A percentile compares a stretch with the other conserved stretches of the same genome.
Conservation (phyloP, 2,329 filamentous ascomycete species). For the Didymella lethalis region DNA sequence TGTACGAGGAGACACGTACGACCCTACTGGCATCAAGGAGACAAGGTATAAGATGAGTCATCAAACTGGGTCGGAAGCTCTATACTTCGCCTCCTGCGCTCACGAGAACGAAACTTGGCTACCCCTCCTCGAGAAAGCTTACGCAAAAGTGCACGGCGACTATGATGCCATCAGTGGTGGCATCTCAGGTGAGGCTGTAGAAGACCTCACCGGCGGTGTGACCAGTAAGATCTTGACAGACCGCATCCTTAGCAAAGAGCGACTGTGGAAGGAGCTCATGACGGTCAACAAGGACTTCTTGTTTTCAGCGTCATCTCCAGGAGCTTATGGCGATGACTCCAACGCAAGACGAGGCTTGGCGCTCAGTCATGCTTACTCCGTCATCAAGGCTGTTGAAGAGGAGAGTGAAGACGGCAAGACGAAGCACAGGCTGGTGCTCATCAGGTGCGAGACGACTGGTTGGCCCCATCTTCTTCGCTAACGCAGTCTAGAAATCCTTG, state of each 20-base stretch:
- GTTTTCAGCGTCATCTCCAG: slow-evolving; percentile 66
- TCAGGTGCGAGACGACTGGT: slow-evolving; percentile 55
- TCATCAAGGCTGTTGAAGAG: slow-evolving; percentile 65
- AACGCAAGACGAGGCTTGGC: slow-evolving; percentile 58
- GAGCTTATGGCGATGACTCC: slow-evolving; percentile 67
- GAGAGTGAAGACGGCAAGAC: slow-evolving; percentile 49
- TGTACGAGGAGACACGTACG: slow-evolving; percentile 73
- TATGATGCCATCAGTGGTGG: slow-evolving; percentile 78
- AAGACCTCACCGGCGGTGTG: slow-evolving; percentile 71
- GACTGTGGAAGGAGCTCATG: slow-evolving; percentile 83
- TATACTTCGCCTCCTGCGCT: slow-evolving; percentile 79
- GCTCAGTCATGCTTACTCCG: slow-evolving; percentile 62
- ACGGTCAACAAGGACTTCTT: slow-evolving; percentile 78
- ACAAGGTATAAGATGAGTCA: slow-evolving; percentile 69
- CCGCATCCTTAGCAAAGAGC: slow-evolving; percentile 77
- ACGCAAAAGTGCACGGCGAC: slow-evolving; percentile 83
- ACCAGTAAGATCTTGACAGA: slow-evolving; percentile 72
- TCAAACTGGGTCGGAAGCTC: slow-evolving; percentile 76
- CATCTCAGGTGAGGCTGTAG: slow-evolving; percentile 62
- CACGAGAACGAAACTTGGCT: slow-evolving; percentile 84
- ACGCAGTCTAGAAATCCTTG: slow-evolving; percentile 71
- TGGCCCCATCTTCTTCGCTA: not conserved
- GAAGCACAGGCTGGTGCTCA: slow-evolving; percentile 64
- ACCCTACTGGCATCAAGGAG: slow-evolving; percentile 64
- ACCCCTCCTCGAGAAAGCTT: slow-evolving; percentile 80